Conservation (phyloP, 805 yeast genomes). For the Sungouiella thailandica region DNA sequence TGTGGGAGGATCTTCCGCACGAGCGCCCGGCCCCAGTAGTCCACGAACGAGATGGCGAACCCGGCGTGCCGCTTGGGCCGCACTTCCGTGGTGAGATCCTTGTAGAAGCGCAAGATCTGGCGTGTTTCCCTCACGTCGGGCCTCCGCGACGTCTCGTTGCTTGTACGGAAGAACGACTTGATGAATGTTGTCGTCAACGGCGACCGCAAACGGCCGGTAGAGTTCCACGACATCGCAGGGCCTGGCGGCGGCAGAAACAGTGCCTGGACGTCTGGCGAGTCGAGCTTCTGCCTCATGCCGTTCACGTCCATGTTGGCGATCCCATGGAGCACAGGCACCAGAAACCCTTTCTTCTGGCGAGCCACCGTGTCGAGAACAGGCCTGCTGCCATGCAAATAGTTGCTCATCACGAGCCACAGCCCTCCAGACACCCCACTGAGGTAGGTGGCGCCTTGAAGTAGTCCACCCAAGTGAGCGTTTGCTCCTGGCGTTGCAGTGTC, state of each 20-base stretch:
- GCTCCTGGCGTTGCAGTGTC: conserved; percentile 41
- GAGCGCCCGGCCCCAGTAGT: conserved; percentile 65
- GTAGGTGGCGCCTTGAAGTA: conserved; percentile 51
- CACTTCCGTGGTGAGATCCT: conserved; percentile 49
- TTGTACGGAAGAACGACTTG: conserved; percentile 3
- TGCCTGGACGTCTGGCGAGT: conserved; percentile 1
- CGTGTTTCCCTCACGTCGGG: no score
- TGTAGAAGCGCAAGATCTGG: conserved; percentile 42
- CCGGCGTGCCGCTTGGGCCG: conserved; percentile 49
- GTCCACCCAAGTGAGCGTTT: conserved; percentile 38
- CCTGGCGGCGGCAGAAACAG: not conserved
- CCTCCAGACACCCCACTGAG: conserved; percentile 71
- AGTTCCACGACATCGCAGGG: not conserved
- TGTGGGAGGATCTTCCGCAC: conserved; percentile 42
- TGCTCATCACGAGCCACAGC: conserved; percentile 58
- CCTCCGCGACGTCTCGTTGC: conserved; percentile 13
- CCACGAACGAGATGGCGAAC: conserved; percentile 54
- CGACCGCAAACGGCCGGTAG: not conserved
- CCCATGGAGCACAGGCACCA: conserved; percentile 49
- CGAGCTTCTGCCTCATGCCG: not conserved
- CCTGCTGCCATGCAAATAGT: conserved; percentile 25
- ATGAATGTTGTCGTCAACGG: not conserved
- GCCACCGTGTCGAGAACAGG: conserved; percentile 19
- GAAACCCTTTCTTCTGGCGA: conserved; percentile 36
- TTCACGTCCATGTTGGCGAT: conserved; percentile 46